Evolutionary conservation across 2,329 filamentous ascomycete species (phyloP), one percentile per base, ranked within the genome.

Genomic region (Paecilomyces sp.): DNA sequence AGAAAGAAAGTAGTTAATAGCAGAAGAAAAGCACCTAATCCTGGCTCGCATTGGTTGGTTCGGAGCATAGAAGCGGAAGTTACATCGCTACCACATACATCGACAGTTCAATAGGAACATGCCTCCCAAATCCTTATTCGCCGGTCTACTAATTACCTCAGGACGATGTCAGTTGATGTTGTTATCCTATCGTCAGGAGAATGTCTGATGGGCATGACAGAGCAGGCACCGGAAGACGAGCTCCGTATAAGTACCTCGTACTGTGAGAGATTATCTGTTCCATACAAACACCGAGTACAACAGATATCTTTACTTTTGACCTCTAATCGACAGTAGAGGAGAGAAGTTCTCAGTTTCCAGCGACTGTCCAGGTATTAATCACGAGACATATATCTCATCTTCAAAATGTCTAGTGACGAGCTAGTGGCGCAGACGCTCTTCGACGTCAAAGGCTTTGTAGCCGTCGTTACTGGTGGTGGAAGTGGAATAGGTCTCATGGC

Each of bases 401-500:
- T n/a, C 51, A 53, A 22, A 15, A 57, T 63, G 60, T 57, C 66
- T 13, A 65, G 62, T 34, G 61, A 66, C 41, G 65, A 69, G 18
- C 63, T 72, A 36, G 65, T 66, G 57, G 57, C 64, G 53, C 58
- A 61, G 25, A 68, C 66, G 12, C 66, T 73, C 53, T 73, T 73
- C 59, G 65, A 71, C 52, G 67, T 73, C 55, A 67, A 65, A 18
- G 63, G 65, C 50, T 64, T 69, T 50, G 65, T 66, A 25, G 74
- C 77, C 47, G 71, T 80, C 47, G 72, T 81, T 15, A 80, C 78
- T 12, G 78, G 76, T 30, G 79, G 78, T 33, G 77, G 78, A 12
- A 77, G 74, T 2, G 79, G 79, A 7, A 72, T 81, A 25, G 79
- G 79, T 11, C 71, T 80, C 63, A 79, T 81, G 70, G 79, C 78